Base-by-base conservation (phyloP, 805 yeast genomes). In the Ogataea pilisensis region DNA sequence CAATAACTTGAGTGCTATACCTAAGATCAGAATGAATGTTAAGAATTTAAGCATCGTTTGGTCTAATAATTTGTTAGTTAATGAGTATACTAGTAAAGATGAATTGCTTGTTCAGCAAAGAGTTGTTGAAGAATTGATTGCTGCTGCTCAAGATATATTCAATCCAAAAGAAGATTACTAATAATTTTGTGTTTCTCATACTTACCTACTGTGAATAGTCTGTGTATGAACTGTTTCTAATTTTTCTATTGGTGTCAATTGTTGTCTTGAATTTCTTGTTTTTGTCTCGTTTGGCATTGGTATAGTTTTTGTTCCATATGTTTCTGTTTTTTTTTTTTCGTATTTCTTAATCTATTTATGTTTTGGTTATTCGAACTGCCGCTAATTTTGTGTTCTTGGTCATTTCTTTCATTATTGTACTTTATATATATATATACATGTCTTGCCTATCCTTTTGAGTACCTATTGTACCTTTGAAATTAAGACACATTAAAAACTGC, bases 41-140 rank as follows among this genome's bases (percentile, higher is more conserved):
- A 82, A 82, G 55, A 82, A 85, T 44, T 63, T 93, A 53, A 86
- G 95, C 35, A 86, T 87, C 30, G 89, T 91, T 29, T 93, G 99
- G 99, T 96, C 97, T 0, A 95, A 96, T 16, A 85, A 86, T 2
- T 65, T 93, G 38, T 73, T 93, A 60, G 78, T 80, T 35, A 85
- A 78, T 51, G 78, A 76, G 42, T 75, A 76, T 19, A 68, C 73
- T 55, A 82, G 79, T 44, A 76, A 79, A 3, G 85, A 81, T 25
- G 64, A 58, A 26, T 37, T 60, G 14, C 50, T 48, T 13, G 49
- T 48, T 22, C 64, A 62, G 41, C 65, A 60, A 35, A 48, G 96
- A 80, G 85, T 88, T 4, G 77, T 93, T 51, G 96, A 90, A 58
- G 91, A 89, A 44, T 74, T 93, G 55, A 79, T 91, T 64, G 63